Evolutionary conservation across 2,329 filamentous ascomycete genomes (phyloP).

Genomic region (Trichoderma brevicompactum): DNA sequence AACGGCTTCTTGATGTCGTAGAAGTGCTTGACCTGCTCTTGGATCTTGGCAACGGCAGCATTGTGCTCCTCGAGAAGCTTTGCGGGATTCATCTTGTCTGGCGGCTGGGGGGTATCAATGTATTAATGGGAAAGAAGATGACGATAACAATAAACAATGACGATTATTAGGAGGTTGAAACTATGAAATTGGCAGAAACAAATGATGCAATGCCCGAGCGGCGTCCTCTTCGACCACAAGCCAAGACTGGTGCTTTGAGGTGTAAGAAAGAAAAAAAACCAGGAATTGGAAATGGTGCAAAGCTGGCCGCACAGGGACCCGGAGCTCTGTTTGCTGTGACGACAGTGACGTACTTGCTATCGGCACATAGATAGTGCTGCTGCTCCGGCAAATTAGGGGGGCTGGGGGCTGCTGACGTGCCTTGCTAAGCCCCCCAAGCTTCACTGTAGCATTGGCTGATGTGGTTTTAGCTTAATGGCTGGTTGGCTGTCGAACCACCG

Average conservation of each 20-base stretch:
- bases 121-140: not conserved
- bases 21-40: constrained; percentile 38
- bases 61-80: constrained; percentile 39
- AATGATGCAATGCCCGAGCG: not conserved
- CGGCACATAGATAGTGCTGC: constrained; percentile 11
- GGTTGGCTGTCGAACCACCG: constrained; percentile 6
- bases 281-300: not conserved
- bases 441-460: constrained; percentile 8
- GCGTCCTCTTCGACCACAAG: not conserved
- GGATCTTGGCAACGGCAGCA: constrained; percentile 36
- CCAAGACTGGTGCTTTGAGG: not conserved
- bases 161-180: not conserved
- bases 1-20: constrained; percentile 49
- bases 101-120: constrained; percentile 2
- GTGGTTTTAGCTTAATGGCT: constrained; percentile 13
- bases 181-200: not conserved
- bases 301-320: not conserved
- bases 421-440: constrained; percentile 20
- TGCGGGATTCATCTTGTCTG: constrained; percentile 16
- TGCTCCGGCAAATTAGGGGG: constrained; percentile 23
- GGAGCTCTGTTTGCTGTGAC: constrained; percentile 15
- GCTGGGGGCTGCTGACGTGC: constrained; percentile 26
- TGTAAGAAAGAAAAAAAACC: constrained; percentile 3
- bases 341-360: constrained; percentile 19
- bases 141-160: not conserved